A percentile compares a stretch with the other conserved stretches of the same genome.
These are phyloP conservation scores for Ceratocystis papillata DNA, from an alignment of 2,329 filamentous ascomycete genomes.

Conservation along the genomic window DNA sequence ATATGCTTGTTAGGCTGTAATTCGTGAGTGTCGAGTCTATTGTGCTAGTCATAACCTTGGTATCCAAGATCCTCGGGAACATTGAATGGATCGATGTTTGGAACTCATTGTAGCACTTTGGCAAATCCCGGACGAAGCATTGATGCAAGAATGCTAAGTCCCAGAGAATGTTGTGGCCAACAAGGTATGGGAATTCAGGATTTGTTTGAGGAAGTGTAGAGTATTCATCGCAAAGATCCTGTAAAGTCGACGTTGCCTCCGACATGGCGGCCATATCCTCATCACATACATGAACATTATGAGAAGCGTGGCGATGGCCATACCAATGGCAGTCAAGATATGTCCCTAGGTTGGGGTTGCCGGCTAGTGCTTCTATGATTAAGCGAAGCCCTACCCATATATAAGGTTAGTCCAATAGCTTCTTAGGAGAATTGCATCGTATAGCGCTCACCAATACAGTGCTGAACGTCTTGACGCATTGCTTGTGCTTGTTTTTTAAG, in stretches of 20 bases:
- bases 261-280: neutral
- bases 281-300: neutral
- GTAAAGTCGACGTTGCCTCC: neutral
- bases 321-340: neutral
- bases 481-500: neutral
- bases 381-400: neutral
- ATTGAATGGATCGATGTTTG: slow-evolving; percentile 36
- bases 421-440: neutral
- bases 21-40: slow-evolving; percentile 26
- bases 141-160: slow-evolving; percentile 54
- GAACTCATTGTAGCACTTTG: slow-evolving; percentile 44
- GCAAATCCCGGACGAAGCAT: slow-evolving; percentile 50
- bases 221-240: neutral
- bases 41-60: slow-evolving; percentile 47
- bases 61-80: slow-evolving; percentile 45
- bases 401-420: neutral
- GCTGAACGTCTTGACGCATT: neutral
- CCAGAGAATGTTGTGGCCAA: slow-evolving; percentile 56
- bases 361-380: slow-evolving; percentile 24
- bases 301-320: neutral
- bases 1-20: neutral
- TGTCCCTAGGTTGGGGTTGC: neutral
- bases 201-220: neutral
- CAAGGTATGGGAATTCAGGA: slow-evolving; percentile 30
- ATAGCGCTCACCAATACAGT: neutral